These are phyloP conservation scores for Tolypocladium amazonense DNA, from an alignment of 2,329 filamentous ascomycete genomes.

Conservation along the genomic window DNA sequence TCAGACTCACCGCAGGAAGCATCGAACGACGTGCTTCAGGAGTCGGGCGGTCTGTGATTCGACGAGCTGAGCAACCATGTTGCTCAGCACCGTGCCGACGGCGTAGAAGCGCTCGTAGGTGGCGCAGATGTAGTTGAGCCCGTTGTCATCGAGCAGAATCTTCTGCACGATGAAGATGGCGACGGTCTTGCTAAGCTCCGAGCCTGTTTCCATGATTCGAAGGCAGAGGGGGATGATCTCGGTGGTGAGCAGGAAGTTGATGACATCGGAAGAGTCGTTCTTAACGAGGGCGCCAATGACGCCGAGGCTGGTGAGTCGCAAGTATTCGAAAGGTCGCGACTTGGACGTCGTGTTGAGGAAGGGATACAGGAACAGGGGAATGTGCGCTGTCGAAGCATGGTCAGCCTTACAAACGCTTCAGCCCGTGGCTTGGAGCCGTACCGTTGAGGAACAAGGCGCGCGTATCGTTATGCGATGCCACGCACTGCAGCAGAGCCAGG, in stretches of 20 bases:
- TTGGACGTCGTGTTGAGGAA: constrained; percentile 99
- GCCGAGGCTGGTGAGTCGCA: constrained; percentile 87
- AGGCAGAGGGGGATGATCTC: constrained; percentile 97
- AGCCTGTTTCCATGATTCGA: constrained; percentile 98
- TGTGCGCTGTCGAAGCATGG: constrained; percentile 57
- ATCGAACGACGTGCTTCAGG: constrained; percentile 94
- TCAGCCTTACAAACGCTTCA: constrained; percentile 2
- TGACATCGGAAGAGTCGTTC: constrained; percentile 96
- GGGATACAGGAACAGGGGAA: constrained; percentile 93
- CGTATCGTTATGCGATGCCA: constrained; percentile 95
- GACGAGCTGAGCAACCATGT: constrained; percentile 96
- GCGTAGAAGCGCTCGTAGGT: constrained; percentile 98
- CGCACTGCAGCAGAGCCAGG: constrained; percentile 87
- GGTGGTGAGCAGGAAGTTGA: constrained; percentile 96
- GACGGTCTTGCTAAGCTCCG: constrained; percentile 95
- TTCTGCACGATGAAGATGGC: constrained; percentile 99
- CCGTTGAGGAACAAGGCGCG: constrained; percentile 87
- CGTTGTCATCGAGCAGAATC: constrained; percentile 92
- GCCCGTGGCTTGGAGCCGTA: constrained; percentile 29
- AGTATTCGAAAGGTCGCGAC: constrained; percentile 92
- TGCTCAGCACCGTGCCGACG: constrained; percentile 92
- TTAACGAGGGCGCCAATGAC: constrained; percentile 97
- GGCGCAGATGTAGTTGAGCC: constrained; percentile 94
- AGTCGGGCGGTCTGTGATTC: constrained; percentile 94
- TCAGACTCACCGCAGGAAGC: constrained; percentile 72